Percentiles rank a stretch among this genome's conserved stretches.
phyloP scores from a whole-genome alignment of 345 rosid genomes.

The Stellera chamaejasme region DNA sequence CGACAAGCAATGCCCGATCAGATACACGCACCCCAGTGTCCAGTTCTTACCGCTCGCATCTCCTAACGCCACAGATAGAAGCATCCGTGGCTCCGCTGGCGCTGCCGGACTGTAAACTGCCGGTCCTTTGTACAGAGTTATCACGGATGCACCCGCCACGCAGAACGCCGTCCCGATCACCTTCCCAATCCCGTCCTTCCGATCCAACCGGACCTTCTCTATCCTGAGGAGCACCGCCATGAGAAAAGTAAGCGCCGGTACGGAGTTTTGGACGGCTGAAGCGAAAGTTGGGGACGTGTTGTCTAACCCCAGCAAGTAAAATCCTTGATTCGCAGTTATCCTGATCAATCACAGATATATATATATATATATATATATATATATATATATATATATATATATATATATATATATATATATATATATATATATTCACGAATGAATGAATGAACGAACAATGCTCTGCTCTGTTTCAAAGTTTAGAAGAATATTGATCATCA shows the following conservation, averaged over 20 bases:
- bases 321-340: constrained; percentile 74
- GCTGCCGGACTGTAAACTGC: constrained; percentile 35
- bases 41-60: constrained; percentile 44
- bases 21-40: constrained; percentile 65
- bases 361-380: too few relatives aligned
- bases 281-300: constrained; percentile 71
- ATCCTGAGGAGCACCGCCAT: constrained; percentile 71
- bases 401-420: too few relatives aligned
- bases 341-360: constrained; percentile 20
- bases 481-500: too few relatives aligned
- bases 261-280: constrained; percentile 80
- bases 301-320: constrained; percentile 61
- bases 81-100: constrained; percentile 17
- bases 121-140: constrained; percentile 91
- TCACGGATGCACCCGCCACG: constrained; percentile 86
- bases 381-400: too few relatives aligned
- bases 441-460: too few relatives aligned
- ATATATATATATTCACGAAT: too few relatives aligned
- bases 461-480: too few relatives aligned
- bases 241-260: constrained; percentile 74
- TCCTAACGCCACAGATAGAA: constrained; percentile 24
- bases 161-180: constrained; percentile 44
- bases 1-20: constrained; percentile 65
- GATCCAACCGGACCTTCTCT: constrained; percentile 43
- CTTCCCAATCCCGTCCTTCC: constrained; percentile 63